phyloP scores from a whole-genome alignment of 345 rosid genomes.

The Sonneratia caseolaris region DNA sequence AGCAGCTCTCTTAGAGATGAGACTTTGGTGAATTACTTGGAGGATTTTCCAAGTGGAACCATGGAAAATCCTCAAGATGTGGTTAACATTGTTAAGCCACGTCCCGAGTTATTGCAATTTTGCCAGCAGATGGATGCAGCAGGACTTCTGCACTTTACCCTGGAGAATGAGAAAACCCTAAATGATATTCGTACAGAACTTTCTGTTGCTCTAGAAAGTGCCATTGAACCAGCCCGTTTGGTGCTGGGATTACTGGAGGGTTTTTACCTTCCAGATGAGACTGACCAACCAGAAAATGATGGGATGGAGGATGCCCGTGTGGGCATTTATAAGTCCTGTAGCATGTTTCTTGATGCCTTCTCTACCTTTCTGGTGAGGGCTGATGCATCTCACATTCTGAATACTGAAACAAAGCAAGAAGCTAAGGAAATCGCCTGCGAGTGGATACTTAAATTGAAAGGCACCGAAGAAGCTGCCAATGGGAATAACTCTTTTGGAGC shows the following conservation, averaged over 20 bases:
- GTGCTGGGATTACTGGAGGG: constrained; percentile 55
- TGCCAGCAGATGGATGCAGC: constrained; percentile 62
- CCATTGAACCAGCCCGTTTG: constrained; percentile 46
- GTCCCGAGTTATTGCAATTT: constrained; percentile 38
- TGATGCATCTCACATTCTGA: constrained; percentile 46
- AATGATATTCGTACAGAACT: constrained; percentile 36
- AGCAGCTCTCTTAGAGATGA: constrained; percentile 38
- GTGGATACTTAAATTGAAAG: constrained; percentile 54
- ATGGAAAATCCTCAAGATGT: constrained; percentile 28
- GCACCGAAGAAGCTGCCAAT: constrained; percentile 39
- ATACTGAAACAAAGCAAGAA: constrained; percentile 48
- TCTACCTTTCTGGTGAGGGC: constrained; percentile 37
- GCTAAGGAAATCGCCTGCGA: constrained; percentile 64
- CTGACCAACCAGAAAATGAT: constrained; percentile 24
- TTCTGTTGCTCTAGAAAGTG: constrained; percentile 48
- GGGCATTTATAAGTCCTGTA: constrained; percentile 48
- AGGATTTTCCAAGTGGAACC: constrained; percentile 26
- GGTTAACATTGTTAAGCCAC: constrained; percentile 34
- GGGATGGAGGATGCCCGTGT: constrained; percentile 45
- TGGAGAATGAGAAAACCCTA: constrained; percentile 37
- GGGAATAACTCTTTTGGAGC: constrained; percentile 49
- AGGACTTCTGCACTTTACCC: constrained; percentile 37
- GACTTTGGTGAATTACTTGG: constrained; percentile 23
- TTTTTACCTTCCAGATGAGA: constrained; percentile 39
- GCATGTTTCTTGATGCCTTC: constrained; percentile 45